These are phyloP conservation scores for Lumnitzera littorea DNA, from an alignment of 345 rosid species.

Conservation along the genomic window DNA sequence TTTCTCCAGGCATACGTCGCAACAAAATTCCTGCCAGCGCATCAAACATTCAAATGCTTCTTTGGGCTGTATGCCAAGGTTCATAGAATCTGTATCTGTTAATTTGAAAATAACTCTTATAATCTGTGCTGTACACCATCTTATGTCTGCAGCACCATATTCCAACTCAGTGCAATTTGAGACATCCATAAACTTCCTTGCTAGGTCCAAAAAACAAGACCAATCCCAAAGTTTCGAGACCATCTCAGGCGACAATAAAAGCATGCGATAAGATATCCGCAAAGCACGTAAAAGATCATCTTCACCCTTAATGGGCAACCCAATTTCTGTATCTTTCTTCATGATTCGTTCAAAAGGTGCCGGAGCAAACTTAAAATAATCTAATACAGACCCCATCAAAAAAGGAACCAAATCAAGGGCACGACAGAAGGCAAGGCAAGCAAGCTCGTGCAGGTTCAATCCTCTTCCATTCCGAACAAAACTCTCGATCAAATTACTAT, in stretches of 20 bases:
- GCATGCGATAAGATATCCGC: constrained; percentile 63
- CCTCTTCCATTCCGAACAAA: constrained; percentile 49
- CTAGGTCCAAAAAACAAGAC: constrained; percentile 70
- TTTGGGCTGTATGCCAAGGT: constrained; percentile 39
- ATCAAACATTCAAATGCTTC: constrained; percentile 61
- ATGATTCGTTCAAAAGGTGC: constrained; percentile 68
- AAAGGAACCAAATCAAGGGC: constrained; percentile 68
- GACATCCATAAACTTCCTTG: constrained; percentile 22
- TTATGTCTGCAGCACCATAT: constrained; percentile 24
- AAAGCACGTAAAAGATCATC: constrained; percentile 30
- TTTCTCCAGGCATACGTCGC: constrained; percentile 68
- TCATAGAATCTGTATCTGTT: constrained; percentile 35
- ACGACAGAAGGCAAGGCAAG: constrained; percentile 80
- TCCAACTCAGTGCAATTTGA: constrained; percentile 13
- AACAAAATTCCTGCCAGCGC: constrained; percentile 84
- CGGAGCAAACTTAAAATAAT: constrained; percentile 68
- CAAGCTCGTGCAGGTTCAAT: constrained; percentile 73
- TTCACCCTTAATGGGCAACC: constrained; percentile 34
- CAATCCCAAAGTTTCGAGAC: constrained; percentile 86
- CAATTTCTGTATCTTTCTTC: constrained; percentile 20
- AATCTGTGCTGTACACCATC: constrained; percentile 66
- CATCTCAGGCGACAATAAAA: constrained; percentile 42
- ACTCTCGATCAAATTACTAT: constrained; percentile 42
- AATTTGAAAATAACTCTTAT: constrained; percentile 42
- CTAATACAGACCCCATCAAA: constrained; percentile 58